These are phyloP conservation scores for Leishmania martiniquensis DNA, from an alignment of 208 protist genomes.

Conservation along the genomic window DNA sequence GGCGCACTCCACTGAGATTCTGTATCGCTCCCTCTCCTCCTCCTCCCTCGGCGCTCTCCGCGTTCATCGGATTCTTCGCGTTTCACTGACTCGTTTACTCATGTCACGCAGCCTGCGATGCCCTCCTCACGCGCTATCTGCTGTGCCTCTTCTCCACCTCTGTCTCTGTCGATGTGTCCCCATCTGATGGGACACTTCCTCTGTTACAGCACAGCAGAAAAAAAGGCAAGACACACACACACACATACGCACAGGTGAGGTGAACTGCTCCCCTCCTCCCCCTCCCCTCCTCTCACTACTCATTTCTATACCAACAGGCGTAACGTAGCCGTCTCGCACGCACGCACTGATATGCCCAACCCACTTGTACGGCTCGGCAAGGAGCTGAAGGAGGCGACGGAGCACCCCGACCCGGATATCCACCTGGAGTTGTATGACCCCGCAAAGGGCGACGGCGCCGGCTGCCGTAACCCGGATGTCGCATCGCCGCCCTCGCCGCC, in stretches of 20 bases:
- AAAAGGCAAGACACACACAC: no score
- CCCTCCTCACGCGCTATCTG: background rate
- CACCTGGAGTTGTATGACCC: slow-evolving; percentile 45
- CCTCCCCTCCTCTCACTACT: no score
- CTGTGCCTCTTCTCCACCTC: background rate
- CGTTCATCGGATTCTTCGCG: no score
- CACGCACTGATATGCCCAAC: slow-evolving; percentile 33
- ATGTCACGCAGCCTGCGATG: no score
- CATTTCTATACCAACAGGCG: no score
- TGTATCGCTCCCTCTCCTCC: background rate
- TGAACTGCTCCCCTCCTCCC: no score
- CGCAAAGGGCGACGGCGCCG: background rate
- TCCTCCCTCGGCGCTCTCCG: background rate
- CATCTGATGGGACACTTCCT: no score
- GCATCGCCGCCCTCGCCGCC: background rate
- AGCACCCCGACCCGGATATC: slow-evolving; percentile 56
- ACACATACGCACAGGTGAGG: background rate
- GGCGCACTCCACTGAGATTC: no score
- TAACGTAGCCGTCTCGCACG: background rate
- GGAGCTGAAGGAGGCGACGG: slow-evolving; percentile 57
- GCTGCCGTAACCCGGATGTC: background rate
- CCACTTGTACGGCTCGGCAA: slow-evolving; percentile 56
- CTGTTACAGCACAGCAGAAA: no score
- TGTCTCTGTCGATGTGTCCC: no score
- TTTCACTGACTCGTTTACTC: no score